Conservation (phyloP, 148 eudicot genomes). For the Rhododendron griersonianum region DNA sequence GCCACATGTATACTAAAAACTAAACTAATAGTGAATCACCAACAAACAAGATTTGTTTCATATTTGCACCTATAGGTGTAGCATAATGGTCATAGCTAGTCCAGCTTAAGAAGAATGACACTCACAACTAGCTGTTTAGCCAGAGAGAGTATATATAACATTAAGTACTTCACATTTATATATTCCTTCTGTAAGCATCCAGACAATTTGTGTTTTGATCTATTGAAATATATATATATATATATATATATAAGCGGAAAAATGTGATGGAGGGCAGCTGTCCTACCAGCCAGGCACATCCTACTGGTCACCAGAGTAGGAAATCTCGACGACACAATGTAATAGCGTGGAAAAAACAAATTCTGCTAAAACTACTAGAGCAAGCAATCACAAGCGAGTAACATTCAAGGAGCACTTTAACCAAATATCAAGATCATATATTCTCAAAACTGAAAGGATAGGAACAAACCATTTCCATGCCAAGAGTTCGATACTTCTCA, state of each 20-base stretch:
- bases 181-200: not conserved
- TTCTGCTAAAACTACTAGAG: not conserved
- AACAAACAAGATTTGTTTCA: not conserved
- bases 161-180: not conserved
- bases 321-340: not conserved
- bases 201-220: not conserved
- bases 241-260: not conserved
- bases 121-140: not conserved
- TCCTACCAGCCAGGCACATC: not conserved
- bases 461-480: constrained; percentile 81
- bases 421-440: not conserved
- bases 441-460: not conserved
- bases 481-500: constrained; percentile 70
- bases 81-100: not conserved
- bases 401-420: not conserved
- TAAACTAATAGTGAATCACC: not conserved
- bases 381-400: not conserved
- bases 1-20: not conserved
- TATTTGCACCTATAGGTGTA: not conserved
- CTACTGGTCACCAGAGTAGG: not conserved
- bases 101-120: not conserved
- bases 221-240: not conserved
- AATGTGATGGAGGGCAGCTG: not conserved
- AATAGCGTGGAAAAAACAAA: not conserved
- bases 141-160: too few species aligned